These are phyloP conservation scores for Pseudozyma hubeiensis DNA, from an alignment of 1,284 basidiomycete genomes.

Conservation along the genomic window DNA sequence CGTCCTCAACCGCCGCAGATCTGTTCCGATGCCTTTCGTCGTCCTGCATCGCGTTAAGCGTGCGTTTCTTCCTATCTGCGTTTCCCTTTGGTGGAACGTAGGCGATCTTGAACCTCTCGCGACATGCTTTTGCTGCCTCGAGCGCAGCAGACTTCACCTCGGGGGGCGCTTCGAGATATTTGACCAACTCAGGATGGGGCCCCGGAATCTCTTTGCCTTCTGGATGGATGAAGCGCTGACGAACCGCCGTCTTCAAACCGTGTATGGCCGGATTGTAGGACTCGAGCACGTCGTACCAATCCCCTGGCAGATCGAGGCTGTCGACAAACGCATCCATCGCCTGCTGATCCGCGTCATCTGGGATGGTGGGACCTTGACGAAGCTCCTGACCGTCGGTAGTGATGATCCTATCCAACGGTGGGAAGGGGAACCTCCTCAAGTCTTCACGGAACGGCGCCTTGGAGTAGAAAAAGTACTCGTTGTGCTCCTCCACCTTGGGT, in stretches of 20 bases:
- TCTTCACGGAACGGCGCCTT: constrained; percentile 96
- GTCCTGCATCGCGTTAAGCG: constrained; percentile 27
- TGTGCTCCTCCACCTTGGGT: constrained; percentile 48
- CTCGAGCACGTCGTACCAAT: constrained; percentile 81
- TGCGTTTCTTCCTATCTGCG: constrained; percentile 38
- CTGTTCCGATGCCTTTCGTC: constrained; percentile 6
- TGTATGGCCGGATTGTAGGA: constrained; percentile 92
- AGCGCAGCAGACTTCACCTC: constrained; percentile 72
- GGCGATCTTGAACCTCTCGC: constrained; percentile 40
- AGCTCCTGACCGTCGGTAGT: constrained; percentile 81
- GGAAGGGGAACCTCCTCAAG: constrained; percentile 85
- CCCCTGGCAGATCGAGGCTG: constrained; percentile 80
- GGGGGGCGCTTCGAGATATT: constrained; percentile 83
- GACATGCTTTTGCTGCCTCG: constrained; percentile 32
- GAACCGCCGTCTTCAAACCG: constrained; percentile 89
- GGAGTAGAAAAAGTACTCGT: constrained; percentile 52
- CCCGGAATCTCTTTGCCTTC: constrained; percentile 80
- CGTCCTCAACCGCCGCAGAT: not conserved
- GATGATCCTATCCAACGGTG: constrained; percentile 80
- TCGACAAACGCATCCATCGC: constrained; percentile 89
- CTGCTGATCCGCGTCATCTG: constrained; percentile 80
- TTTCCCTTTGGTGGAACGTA: constrained; percentile 45
- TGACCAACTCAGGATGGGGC: constrained; percentile 83
- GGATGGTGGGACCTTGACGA: constrained; percentile 82
- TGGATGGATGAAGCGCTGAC: constrained; percentile 82